A percentile compares a stretch with the other conserved stretches of the same genome.
Conservation (phyloP, 2,329 filamentous ascomycete species). For the Alternaria alternata region DNA sequence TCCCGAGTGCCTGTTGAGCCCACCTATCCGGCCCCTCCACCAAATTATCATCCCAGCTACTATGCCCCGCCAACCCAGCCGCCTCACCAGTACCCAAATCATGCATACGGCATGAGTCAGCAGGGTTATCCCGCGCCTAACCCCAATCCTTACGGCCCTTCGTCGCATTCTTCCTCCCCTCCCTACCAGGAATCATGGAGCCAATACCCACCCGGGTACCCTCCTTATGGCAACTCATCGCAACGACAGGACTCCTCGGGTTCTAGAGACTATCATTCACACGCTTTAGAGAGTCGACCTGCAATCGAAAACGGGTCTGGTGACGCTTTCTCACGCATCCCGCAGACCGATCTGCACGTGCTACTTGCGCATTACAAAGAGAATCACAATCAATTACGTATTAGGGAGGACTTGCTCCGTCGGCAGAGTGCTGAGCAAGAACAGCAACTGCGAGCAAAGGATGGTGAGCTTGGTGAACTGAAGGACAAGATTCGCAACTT, state of each 20-base stretch:
- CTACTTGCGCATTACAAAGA: conserved; percentile 58
- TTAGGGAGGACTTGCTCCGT: conserved; percentile 59
- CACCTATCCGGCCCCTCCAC: conserved; percentile 65
- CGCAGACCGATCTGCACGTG: conserved; percentile 49
- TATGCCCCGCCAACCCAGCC: conserved; percentile 45
- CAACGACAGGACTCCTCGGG: conserved; percentile 50
- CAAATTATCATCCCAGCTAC: conserved; percentile 57
- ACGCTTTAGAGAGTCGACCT: conserved; percentile 42
- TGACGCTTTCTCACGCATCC: conserved; percentile 51
- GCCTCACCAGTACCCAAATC: conserved; percentile 47
- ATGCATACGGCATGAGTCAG: conserved; percentile 47
- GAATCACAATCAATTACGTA: conserved; percentile 59
- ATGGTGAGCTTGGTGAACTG: conserved; percentile 61
- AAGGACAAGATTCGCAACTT: conserved; percentile 60
- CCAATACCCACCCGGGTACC: conserved; percentile 46
- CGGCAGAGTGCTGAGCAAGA: conserved; percentile 60
- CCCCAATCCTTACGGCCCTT: conserved; percentile 43
- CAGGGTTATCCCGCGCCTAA: conserved; percentile 38
- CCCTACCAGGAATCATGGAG: conserved; percentile 49
- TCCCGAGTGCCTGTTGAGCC: conserved; percentile 47
- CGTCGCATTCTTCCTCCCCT: conserved; percentile 48
- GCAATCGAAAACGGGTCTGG: conserved; percentile 47
- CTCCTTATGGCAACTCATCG: conserved; percentile 45
- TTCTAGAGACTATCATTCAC: conserved; percentile 45
- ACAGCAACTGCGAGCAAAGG: conserved; percentile 61